Base-by-base conservation (phyloP, 305 asterid genomes). In the Andrographis paniculata region DNA sequence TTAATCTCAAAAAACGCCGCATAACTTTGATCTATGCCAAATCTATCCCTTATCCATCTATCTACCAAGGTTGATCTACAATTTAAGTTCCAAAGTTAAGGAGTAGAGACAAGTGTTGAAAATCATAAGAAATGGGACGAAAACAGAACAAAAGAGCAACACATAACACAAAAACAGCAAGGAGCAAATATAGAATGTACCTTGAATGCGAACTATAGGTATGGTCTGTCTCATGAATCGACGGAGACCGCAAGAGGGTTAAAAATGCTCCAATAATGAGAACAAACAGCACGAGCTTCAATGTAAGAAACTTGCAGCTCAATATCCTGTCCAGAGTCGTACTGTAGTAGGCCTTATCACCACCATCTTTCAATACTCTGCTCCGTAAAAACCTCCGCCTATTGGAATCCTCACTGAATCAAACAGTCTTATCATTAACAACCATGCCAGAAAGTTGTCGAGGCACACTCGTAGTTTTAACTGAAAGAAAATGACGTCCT, bases 341-440 rank as follows among this genome's bases (percentile, higher is more conserved):
- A 54, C 80, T 67, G 33, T 67, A 73, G 24, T 70, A 64, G 42
- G 67, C 55, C 65, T 62, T 75, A 24, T 74, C 87, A 55, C 82
- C 94, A 66, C 82, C 94, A 66, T 75, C 84, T 70, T 61, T 87
- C 55, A 53, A 66, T 41, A 59, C 64, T 76, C 74, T 76, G 53
- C 63, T 66, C 63, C 93, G 69, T 20, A 68, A 45, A 41, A 58
- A 68, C 75, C 76, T 87, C 52, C 78, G 70, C 67, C 63, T 78
- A 78, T 57, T 78, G 40, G 68, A 53, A 38, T 84, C 86, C 63
- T 80, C 97, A 30, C 97, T 80, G 80, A 66, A 71, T 30, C 55
- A 70, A 51, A 48, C 36, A 50, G 35, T 20, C n/a, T 18, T 17
- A 59, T 23, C n/a, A 11, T 70, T 46, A 52, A 44, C 48, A 55